Evolutionary conservation across 106 monocot species (phyloP), one percentile per base, ranked within the genome.

Genomic region (Dactylorhiza incarnata): DNA sequence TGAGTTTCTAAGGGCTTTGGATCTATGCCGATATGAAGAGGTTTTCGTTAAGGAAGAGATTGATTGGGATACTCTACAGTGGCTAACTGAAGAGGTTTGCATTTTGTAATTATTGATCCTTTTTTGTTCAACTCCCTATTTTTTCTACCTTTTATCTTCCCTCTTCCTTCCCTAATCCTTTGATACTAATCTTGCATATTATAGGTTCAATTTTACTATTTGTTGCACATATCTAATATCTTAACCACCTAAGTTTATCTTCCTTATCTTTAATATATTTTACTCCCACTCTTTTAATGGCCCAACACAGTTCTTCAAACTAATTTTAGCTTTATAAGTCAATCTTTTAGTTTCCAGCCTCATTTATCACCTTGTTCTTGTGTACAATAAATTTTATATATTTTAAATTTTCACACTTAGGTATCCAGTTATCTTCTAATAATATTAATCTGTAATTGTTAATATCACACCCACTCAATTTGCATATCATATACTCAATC

Each of bases 41-140:
- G 74, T 69, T 81, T 97, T 96, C 68, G 51, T 87, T 20, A 93
- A 47, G 68, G 93, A 96, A 76, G 96, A 96, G 75, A 81, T 96
- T 82, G 93, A 96, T 29, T 91, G 93, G 96, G 89, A 96, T 14
- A 81, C 93, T 15, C 74, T 96, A 44, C 83, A 91, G 70, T 91
- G 83, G 83, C 75, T 96, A 68, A 93, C 93, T 2, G 96, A 96
- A 86, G 96, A 93, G 96, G 96, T 97, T 83, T 70, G 74, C 55
- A 37, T 20, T 73, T 56, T 69, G 13, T 75, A 51, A 79, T 73
- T 48, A 43, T n/a, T 78, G 17, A 44, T 70, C 44, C 44, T 54
- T 54, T 9, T 15, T 43, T 69, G 45, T 69, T 24, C 17, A 46
- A 46, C 69, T 69, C 45, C 11, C 24, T 7, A 3, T 65, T 65